Evolutionary conservation across 768 basidiomycete genomes (phyloP).

Genomic region (Cubamyces sp.): DNA sequence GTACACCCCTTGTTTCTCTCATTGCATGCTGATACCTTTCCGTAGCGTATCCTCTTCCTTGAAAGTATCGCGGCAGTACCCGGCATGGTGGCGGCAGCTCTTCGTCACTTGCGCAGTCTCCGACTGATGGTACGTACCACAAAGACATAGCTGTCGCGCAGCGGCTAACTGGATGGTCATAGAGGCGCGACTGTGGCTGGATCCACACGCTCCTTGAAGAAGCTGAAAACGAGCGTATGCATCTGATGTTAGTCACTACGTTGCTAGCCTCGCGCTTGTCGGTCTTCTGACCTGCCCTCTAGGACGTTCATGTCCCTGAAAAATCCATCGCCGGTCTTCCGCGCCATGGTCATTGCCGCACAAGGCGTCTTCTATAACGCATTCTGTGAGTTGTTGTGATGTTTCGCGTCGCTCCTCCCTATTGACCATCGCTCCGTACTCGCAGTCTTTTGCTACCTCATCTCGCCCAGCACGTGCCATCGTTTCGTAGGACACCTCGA

Average conservation of each 20-base stretch:
- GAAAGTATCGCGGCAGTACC: conserved; percentile 95
- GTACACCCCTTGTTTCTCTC: not conserved
- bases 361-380: conserved; percentile 92
- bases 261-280: not conserved
- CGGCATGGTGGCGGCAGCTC: conserved; percentile 90
- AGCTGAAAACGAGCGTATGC: conserved; percentile 98
- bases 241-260: conserved; percentile 63
- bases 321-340: conserved; percentile 79
- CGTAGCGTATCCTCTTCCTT: conserved; percentile 63
- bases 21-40: not conserved
- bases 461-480: conserved; percentile 78
- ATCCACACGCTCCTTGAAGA: conserved; percentile 93
- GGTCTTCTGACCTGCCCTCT: conserved; percentile 23
- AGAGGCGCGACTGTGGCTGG: conserved; percentile 70
- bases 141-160: not conserved
- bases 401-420: not conserved
- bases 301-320: conserved; percentile 96
- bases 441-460: conserved; percentile 74
- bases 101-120: conserved; percentile 87
- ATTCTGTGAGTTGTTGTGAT: conserved; percentile 63
- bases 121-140: conserved; percentile 70
- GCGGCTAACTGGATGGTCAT: conserved; percentile 14
- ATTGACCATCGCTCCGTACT: not conserved
- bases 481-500: conserved; percentile 93
- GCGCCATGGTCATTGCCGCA: conserved; percentile 81